phyloP scores from a whole-genome alignment of 805 yeast species.

The Candida oleophila region DNA sequence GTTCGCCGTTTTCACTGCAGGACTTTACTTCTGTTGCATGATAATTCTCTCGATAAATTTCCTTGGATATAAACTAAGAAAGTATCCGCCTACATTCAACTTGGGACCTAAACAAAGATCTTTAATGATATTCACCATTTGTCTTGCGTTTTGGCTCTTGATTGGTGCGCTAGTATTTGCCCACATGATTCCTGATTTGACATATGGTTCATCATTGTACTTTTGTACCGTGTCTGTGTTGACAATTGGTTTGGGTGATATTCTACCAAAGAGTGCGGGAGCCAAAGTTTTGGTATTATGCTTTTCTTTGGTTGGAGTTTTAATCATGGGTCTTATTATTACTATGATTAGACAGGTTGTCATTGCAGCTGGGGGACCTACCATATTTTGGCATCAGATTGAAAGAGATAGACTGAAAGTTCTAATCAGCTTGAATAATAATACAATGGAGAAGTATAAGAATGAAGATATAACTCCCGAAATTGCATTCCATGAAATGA shows the following conservation, averaged over 20 bases:
- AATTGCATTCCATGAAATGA: slow-evolving; percentile 57
- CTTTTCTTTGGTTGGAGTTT: slow-evolving; percentile 68
- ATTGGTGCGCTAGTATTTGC: slow-evolving; percentile 58
- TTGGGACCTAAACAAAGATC: slow-evolving; percentile 66
- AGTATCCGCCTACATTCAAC: slow-evolving; percentile 72
- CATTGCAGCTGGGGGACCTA: slow-evolving; percentile 57
- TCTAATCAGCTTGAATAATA: slow-evolving; percentile 16
- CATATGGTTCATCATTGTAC: slow-evolving; percentile 67
- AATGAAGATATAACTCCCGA: slow-evolving; percentile 29
- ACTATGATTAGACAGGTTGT: slow-evolving; percentile 68
- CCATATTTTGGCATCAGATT: slow-evolving; percentile 62
- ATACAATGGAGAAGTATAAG: slow-evolving; percentile 5
- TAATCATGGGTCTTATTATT: slow-evolving; percentile 71
- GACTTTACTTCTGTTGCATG: slow-evolving; percentile 60
- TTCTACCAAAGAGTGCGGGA: slow-evolving; percentile 52
- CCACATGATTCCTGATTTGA: slow-evolving; percentile 31
- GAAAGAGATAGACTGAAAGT: slow-evolving; percentile 48
- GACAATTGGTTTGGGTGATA: slow-evolving; percentile 82
- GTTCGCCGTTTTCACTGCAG: slow-evolving; percentile 69
- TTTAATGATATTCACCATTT: slow-evolving; percentile 68
- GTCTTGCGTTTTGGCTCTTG: slow-evolving; percentile 65
- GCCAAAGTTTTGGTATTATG: slow-evolving; percentile 59
- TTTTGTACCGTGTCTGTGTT: slow-evolving; percentile 70
- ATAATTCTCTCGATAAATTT: slow-evolving; percentile 54
- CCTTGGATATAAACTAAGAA: slow-evolving; percentile 54